phyloP scores from a whole-genome alignment of 164 flowering plant genomes.

The Umbilicus rupestris region DNA sequence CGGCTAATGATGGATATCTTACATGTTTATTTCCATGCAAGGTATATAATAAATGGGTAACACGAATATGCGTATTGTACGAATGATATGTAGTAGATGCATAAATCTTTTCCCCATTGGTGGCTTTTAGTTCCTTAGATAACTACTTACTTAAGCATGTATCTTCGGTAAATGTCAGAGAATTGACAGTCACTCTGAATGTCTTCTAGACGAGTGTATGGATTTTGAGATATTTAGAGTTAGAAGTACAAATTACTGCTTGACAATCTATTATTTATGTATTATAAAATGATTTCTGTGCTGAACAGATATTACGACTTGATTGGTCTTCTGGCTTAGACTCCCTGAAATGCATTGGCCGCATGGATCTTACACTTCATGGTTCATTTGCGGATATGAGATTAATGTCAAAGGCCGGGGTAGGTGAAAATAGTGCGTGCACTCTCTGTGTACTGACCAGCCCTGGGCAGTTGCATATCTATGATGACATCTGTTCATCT shows the following conservation, averaged over 20 bases:
- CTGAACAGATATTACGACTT: conserved; percentile 56
- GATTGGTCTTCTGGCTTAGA: conserved; percentile 71
- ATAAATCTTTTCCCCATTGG: too few species aligned
- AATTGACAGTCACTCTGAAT: too few species aligned
- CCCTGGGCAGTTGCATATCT: conserved; percentile 63
- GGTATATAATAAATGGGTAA: neutral
- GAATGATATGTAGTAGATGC: neutral
- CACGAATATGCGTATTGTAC: neutral
- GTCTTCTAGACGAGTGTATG: too few species aligned
- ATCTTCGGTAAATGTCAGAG: too few species aligned
- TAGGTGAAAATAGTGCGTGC: conserved; percentile 18
- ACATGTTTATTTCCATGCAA: neutral
- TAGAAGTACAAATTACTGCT: conserved; percentile 1
- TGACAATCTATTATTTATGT: neutral
- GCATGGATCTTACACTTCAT: conserved; percentile 52
- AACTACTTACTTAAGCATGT: too few species aligned
- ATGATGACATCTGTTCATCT: conserved; percentile 43
- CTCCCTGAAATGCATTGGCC: conserved; percentile 43
- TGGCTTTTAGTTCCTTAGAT: too few species aligned
- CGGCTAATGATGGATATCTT: neutral
- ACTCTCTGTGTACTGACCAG: conserved; percentile 58
- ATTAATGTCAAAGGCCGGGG: conserved; percentile 34
- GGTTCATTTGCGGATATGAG: conserved; percentile 87
- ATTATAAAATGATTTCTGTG: neutral
- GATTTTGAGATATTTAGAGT: too few species aligned